Evolutionary conservation across 2,329 filamentous ascomycete genomes (phyloP), one percentile per base, ranked within the genome.

Genomic region (Colletotrichum viniferum): DNA sequence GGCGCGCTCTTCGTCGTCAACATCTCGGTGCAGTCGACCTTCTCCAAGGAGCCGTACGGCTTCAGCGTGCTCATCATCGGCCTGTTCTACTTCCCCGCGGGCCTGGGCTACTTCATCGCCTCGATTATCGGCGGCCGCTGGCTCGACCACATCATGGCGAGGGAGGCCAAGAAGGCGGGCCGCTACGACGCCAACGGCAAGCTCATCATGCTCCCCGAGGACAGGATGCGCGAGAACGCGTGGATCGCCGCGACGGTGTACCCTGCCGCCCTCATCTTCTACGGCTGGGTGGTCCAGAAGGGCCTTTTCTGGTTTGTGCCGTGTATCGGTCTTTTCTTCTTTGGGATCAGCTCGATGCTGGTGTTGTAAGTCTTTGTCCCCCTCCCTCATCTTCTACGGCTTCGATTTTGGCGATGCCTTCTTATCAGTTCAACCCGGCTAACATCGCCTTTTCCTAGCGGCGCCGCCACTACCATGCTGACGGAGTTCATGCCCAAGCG

Each of bases 201-300:
- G 74, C 86, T 95, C 24, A 85, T 95, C 12, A 94, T 92, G 80
- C 87, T 91, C 3, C 95, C 95, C 0, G 95, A 97, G 84, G 95
- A 97, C 82, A 90, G 95, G 14, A 94, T 97, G 91, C 88, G 92
- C 58, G 94, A 96, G 81, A 97, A 97, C 81, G 93, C 94, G 4
- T 96, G 93, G 93, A 83, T 96, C 1, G 93, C 93, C 4, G 92
- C 92, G 1, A 86, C 92, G 5, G 78, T 96, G 61, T 96, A 94
- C 79, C 95, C 95, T 0, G 87, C 88, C 0, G 92, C 92, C 0
- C 83, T 97, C 75, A 86, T 97, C 32, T 92, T 92, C 87, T 97
- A 95, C 81, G 95, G 95, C 5, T 97, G 95, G 95, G 90, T 92
- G 0, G 88, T 90, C 0, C 85, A 92, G 56, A 89, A 91, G 75